Base-by-base conservation (phyloP, 345 rosid genomes). In the rapeseed (Brassica napus) region DNA sequence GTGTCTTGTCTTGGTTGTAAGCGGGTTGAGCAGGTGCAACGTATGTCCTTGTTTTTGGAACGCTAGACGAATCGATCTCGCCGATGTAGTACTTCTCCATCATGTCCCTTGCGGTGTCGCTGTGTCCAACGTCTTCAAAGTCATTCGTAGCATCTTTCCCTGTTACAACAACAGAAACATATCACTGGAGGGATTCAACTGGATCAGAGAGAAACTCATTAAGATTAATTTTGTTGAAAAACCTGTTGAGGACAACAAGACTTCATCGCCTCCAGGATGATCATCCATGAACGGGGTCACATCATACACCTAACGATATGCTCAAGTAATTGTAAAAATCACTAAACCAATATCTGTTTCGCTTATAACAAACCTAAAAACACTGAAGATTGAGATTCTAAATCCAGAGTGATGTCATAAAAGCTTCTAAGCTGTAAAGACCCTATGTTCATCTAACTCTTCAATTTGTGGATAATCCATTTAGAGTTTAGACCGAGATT, bases 221-320 rank as follows among this genome's bases (percentile, higher is more conserved):
- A 66, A 3, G 6, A 21, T n/a, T 21, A 12, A 7, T 1, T 3
- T 1, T 6, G 6, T 54, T 54, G 9, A 12, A 39, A 39, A 59
- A 93, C 99, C 92, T n/a, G 98, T 95, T 64, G 97, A 87, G 2
- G 99, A 90, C 76, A 95, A 78, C 87, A 95, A 83, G 64, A 93
- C 98, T 79, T 95, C 99, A 82, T 91, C 98, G 8, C 99, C 99
- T 77, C 99, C 99, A 6, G 99, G 99, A 79, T 95, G 99, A 86
- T 93, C 99, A 44, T 95, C 98, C 99, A 95, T 90, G 86, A 95
- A 95, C 0, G 94, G 76, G 28, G 98, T 91, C 68, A 95, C 97
- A 84, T 95, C 97, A 83, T 90, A 95, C 14, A 95, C 99, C 99
- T 95, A 78, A 39, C 11, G 0, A 44, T 35, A 35, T 44, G n/a